phyloP scores from a whole-genome alignment of 345 rosid genomes.

The Cardamine chenopodiifolia region DNA sequence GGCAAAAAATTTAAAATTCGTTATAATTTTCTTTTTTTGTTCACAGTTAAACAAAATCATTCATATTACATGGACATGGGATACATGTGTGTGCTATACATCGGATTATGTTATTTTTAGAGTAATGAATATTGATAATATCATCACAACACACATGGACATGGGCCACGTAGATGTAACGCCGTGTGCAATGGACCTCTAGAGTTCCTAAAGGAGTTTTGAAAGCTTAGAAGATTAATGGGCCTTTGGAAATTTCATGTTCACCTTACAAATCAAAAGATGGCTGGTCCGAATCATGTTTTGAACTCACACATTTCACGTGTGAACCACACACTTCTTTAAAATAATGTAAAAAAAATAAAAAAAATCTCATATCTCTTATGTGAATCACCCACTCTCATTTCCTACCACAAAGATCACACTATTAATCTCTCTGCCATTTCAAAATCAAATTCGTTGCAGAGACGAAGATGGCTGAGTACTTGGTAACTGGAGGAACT shows the following conservation, averaged over 20 bases:
- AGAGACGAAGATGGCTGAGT: constrained; percentile 59
- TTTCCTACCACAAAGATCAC: constrained; percentile 21
- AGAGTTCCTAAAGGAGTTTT: not conserved
- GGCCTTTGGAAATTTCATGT: not conserved
- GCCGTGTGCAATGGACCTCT: not conserved
- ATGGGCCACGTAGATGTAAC: not conserved
- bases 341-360: not conserved
- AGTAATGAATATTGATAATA: not conserved
- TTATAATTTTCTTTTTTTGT: too few species aligned
- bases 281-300: not conserved
- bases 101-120: not conserved
- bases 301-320: not conserved
- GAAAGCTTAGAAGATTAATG: not conserved
- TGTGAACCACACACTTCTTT: not conserved
- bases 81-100: not conserved
- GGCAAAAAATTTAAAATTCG: not conserved
- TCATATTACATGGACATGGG: not conserved
- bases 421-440: constrained; percentile 15
- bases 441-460: not conserved
- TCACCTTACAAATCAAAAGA: not conserved
- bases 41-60: not conserved
- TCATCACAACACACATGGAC: constrained; percentile 1
- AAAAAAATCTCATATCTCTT: not conserved
- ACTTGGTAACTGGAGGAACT: constrained; percentile 91
- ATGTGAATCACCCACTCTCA: constrained; percentile 29